Evolutionary conservation across 139 green algal genomes (phyloP).

Genomic region (Coccomyxa sp.): DNA sequence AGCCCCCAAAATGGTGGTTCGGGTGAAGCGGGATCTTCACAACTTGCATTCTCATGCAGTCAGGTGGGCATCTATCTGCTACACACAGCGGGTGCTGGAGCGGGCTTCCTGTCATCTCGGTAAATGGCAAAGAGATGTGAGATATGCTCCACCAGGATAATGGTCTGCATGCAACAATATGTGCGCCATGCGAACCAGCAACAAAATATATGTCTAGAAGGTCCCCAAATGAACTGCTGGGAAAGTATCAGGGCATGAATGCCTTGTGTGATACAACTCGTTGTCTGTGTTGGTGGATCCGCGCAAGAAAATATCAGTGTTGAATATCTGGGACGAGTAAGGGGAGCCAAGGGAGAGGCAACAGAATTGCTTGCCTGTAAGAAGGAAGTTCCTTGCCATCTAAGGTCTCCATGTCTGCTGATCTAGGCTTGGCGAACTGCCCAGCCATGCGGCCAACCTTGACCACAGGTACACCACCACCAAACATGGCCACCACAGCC

Average conservation of each 20-base stretch:
- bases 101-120: no score
- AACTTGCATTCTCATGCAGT: background rate
- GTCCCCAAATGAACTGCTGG: no score
- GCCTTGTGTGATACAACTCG: background rate
- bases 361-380: slow-evolving; percentile 43
- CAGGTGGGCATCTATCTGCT: no score
- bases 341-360: background rate
- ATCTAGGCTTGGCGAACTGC: slow-evolving; percentile 98
- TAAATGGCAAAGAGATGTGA: no score
- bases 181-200: no score
- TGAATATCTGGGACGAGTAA: no score
- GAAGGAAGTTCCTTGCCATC: slow-evolving; percentile 73
- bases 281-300: background rate
- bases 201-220: no score
- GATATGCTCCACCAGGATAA: no score
- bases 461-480: slow-evolving; percentile 89
- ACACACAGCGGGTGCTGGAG: no score
- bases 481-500: slow-evolving; percentile 94
- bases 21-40: background rate
- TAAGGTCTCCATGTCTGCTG: slow-evolving; percentile 68
- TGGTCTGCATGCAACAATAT: no score
- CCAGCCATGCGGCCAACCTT: slow-evolving; percentile 98
- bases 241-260: background rate
- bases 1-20: background rate
- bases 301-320: no score